Conservation (phyloP, 73 alveolate species). For the Vitrella brassicaformis region DNA sequence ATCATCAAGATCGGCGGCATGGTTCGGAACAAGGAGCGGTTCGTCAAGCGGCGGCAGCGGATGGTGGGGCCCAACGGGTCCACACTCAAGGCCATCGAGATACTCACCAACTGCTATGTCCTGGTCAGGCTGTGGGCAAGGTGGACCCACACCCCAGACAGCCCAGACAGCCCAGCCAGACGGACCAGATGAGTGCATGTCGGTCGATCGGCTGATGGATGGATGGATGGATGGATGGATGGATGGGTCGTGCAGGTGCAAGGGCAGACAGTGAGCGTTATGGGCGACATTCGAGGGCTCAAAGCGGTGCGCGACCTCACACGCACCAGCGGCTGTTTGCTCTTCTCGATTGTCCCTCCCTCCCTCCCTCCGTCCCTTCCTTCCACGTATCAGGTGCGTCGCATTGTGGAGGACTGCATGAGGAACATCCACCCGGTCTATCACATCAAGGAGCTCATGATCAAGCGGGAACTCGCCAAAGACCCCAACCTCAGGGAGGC, state of each 20-base stretch:
- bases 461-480: slow-evolving; percentile 89
- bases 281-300: slow-evolving; percentile 86
- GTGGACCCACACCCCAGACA: too few species aligned
- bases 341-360: background rate
- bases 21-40: slow-evolving; percentile 82
- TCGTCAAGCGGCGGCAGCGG: slow-evolving; percentile 94
- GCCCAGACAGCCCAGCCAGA: too few species aligned
- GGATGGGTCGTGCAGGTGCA: slow-evolving; percentile 88
- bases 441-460: slow-evolving; percentile 81
- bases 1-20: slow-evolving; percentile 89
- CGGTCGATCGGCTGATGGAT: too few species aligned
- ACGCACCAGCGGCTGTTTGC: background rate
- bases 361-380: background rate
- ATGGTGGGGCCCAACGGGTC: slow-evolving; percentile 98
- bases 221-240: too few species aligned
- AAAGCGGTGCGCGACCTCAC: slow-evolving; percentile 53
- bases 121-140: background rate
- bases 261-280: slow-evolving; percentile 97
- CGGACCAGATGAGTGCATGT: too few species aligned
- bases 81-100: slow-evolving; percentile 79
- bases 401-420: slow-evolving; percentile 75
- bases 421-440: slow-evolving; percentile 89
- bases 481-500: slow-evolving; percentile 41
- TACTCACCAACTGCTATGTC: slow-evolving; percentile 29
- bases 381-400: slow-evolving; percentile 15